phyloP scores from a whole-genome alignment of 805 yeast genomes.

The Candida namnaoensis region DNA sequence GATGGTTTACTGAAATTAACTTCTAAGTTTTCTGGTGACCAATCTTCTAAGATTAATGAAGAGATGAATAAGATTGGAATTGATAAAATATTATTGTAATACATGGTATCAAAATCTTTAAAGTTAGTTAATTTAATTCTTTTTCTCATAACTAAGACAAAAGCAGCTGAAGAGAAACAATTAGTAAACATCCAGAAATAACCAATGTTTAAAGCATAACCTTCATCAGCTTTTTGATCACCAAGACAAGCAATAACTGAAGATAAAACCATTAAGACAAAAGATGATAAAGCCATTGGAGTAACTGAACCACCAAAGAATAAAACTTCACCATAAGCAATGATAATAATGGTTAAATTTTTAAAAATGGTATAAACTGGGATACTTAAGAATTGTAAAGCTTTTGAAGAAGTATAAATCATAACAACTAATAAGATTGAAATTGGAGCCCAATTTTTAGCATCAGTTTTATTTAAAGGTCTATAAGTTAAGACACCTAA shows the following conservation, averaged over 20 bases:
- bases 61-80: conserved; percentile 78
- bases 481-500: conserved; percentile 80
- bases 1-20: conserved; percentile 69
- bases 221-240: conserved; percentile 35
- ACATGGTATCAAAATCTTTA: conserved; percentile 97
- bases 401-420: conserved; percentile 96
- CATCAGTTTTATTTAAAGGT: conserved; percentile 77
- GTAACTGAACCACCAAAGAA: conserved; percentile 96
- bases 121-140: conserved; percentile 95
- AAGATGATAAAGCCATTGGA: conserved; percentile 82
- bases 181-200: conserved; percentile 96
- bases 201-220: conserved; percentile 51
- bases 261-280: conserved; percentile 86
- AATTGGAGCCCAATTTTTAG: conserved; percentile 93
- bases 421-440: conserved; percentile 81
- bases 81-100: conserved; percentile 90
- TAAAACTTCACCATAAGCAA: conserved; percentile 96
- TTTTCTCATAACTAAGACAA: conserved; percentile 93
- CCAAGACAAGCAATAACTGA: conserved; percentile 96
- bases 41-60: conserved; percentile 81
- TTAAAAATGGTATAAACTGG: conserved; percentile 98
- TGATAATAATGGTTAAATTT: conserved; percentile 90
- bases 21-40: conserved; percentile 76
- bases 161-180: conserved; percentile 90
- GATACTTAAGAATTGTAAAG: conserved; percentile 81